Percentiles rank a stretch among this genome's conserved stretches.
These are phyloP conservation scores for Entomortierella chlamydospora DNA, from an alignment of 192 early-diverging fungal genomes.

Conservation along the genomic window DNA sequence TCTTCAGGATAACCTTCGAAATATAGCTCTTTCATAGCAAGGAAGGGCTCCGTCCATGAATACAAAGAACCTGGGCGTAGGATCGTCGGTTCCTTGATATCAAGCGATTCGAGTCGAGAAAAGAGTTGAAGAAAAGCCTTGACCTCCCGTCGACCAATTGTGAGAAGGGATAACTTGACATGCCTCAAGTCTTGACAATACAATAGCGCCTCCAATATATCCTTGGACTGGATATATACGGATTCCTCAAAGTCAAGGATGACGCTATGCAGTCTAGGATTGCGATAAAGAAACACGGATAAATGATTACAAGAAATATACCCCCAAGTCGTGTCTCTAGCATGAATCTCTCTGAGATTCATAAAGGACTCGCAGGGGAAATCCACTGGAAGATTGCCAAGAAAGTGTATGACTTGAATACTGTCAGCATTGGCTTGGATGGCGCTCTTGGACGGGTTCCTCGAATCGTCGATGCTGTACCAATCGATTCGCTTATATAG, in stretches of 20 bases:
- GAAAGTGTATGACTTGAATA: not conserved
- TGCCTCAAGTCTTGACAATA: not conserved
- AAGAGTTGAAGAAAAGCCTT: not conserved
- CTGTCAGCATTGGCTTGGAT: not conserved
- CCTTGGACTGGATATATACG: not conserved
- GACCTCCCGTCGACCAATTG: not conserved
- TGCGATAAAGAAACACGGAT: not conserved
- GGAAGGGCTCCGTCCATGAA: not conserved
- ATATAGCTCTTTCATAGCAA: not conserved
- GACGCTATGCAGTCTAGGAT: not conserved
- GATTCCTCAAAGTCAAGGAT: not conserved
- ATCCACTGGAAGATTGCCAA: not conserved
- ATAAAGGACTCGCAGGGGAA: not conserved
- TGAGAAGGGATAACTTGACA: not conserved
- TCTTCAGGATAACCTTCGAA: not conserved
- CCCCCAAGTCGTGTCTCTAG: not conserved
- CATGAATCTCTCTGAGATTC: not conserved
- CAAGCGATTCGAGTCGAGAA: not conserved
- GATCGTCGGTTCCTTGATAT: not conserved
- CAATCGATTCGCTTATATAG: not conserved
- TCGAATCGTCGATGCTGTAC: not conserved
- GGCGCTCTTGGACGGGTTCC: not conserved
- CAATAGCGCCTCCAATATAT: not conserved
- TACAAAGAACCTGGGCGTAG: not conserved
- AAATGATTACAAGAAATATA: not conserved